Base-by-base conservation (phyloP, 2,329 filamentous ascomycete genomes). In the Raffaelea arxii region DNA sequence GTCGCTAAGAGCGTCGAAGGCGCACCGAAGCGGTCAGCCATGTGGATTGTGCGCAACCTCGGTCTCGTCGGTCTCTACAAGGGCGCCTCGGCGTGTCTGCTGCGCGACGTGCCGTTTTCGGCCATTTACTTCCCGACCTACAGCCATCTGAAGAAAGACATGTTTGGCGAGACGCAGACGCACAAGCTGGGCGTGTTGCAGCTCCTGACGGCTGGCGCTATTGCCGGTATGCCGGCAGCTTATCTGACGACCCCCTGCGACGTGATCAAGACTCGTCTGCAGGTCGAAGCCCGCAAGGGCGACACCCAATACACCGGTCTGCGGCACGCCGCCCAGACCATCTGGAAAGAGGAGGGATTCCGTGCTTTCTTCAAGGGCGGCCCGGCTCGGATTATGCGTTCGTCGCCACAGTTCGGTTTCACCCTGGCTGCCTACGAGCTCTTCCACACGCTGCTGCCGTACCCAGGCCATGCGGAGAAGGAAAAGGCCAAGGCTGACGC, bases 71-170 rank as follows among this genome's bases (percentile, higher is more conserved):
- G 92, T 48, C 74, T 98, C 56, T 98, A 98, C 77, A 97, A 96
- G 75, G 92, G 92, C 51, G 92, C 91, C 19, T 88, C 83, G 39
- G 92, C 92, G 19, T 98, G 92, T 69, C 73, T 98, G 58, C 77
- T 97, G 53, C 90, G 92, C 56, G 92, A 98, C 65, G 88, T 97
- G 36, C 92, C 92, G 39, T 98, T 98, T 72, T 97, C 91, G 19
- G 89, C 88, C 58, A 98, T 98, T 62, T 98, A 98, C 73, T 98
- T 98, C 80, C 91, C 92, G 2, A 84, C 89, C 21, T 98, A 98
- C 72, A 86, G 79, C 63, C 92, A 98, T 63, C 68, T 98, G 58
- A 98, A 98, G 76, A 81, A 77, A 60, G 91, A 96, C 66, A 72
- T 91, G 62, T 98, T 97, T 57, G 91, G 92, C 65, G 92, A 98